Conservation (phyloP, 2,329 filamentous ascomycete genomes). For the Fusarium scirpi region DNA sequence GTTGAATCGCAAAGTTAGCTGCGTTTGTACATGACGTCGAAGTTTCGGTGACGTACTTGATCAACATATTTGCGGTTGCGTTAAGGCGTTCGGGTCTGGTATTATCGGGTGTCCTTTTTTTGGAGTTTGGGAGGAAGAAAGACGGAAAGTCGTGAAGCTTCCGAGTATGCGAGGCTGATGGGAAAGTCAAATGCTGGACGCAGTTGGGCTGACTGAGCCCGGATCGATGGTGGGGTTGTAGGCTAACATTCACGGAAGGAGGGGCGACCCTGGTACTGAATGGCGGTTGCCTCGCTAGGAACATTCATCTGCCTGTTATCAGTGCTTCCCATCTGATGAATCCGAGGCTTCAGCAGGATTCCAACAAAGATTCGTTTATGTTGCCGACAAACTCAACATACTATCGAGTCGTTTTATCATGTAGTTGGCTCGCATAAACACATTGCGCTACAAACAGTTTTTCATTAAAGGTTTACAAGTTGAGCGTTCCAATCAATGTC, state of each 20-base stretch:
- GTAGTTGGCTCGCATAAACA: not conserved
- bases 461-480: not conserved
- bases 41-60: constrained; percentile 60
- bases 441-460: no score
- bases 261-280: constrained; percentile 30
- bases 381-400: not conserved
- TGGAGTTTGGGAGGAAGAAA: not conserved
- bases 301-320: constrained; percentile 4
- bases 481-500: not conserved
- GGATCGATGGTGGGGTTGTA: constrained; percentile 43
- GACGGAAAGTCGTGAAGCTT: constrained; percentile 9
- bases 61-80: constrained; percentile 54
- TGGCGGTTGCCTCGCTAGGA: constrained; percentile 10
- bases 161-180: constrained; percentile 42
- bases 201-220: constrained; percentile 37
- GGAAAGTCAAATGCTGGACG: constrained; percentile 23
- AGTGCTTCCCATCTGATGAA: not conserved
- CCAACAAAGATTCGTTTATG: not conserved
- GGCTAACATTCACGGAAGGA: constrained; percentile 34
- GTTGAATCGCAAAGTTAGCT: constrained; percentile 40
- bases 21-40: constrained; percentile 14
- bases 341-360: not conserved
- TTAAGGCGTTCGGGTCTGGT: not conserved
- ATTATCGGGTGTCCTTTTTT: not conserved
- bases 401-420: not conserved